Evolutionary conservation across 176 grass and related monocot species (phyloP).

Genomic region (Hsuehochloa calcarea): DNA sequence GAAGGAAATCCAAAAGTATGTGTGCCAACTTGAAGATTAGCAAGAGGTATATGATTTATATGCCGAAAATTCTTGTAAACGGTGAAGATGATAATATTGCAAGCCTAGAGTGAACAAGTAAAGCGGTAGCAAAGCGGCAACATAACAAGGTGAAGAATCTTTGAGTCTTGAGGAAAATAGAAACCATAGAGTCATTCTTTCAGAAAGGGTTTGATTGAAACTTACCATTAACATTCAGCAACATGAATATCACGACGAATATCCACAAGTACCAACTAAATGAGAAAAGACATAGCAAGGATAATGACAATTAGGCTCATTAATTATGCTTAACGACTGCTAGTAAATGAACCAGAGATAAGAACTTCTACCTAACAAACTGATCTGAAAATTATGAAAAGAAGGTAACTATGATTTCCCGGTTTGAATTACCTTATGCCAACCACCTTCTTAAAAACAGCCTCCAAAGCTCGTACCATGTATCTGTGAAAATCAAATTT

Average conservation of each 20-base stretch:
- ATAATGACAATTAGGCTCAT: background rate
- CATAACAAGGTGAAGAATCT: background rate
- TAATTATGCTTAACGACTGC: background rate
- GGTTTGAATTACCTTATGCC: constrained; percentile 63
- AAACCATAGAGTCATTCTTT: background rate
- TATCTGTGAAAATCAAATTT: constrained; percentile 91
- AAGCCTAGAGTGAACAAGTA: background rate
- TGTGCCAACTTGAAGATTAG: constrained; percentile 78
- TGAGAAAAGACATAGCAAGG: background rate
- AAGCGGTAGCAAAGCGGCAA: background rate
- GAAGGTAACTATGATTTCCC: background rate
- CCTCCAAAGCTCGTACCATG: constrained; percentile 77
- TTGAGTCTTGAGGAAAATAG: background rate
- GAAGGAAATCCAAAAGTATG: constrained; percentile 95
- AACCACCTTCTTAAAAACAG: constrained; percentile 87
- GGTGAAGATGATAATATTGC: background rate
- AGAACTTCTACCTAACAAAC: constrained; percentile 1
- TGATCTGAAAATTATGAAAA: background rate
- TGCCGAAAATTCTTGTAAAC: background rate
- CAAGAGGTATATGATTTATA: background rate
- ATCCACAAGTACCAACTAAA: constrained; percentile 90
- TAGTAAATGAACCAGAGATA: constrained; percentile 8
- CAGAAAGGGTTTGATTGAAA: background rate
- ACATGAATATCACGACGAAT: constrained; percentile 88
- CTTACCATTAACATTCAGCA: constrained; percentile 92